Base-by-base conservation (phyloP, 257 asterid genomes). In the Buddleja alternifolia region DNA sequence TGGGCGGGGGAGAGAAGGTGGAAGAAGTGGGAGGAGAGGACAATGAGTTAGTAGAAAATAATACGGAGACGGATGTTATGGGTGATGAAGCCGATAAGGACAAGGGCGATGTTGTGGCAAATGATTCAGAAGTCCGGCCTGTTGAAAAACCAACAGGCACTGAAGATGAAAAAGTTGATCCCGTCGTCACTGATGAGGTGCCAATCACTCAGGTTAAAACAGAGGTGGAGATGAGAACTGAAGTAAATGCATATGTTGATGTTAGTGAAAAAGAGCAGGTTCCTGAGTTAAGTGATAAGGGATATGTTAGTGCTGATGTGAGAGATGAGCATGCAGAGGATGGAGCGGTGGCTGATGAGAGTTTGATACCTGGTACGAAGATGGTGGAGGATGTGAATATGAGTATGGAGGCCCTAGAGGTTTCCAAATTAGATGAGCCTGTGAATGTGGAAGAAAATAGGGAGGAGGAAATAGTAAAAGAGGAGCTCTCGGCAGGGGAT, bases 201-300 rank as follows among this genome's bases (percentile, higher is more conserved):
- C 57, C 58, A 2, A 32, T 4, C 8, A 10, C 77, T 11, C 73
- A 67, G 48, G 77, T 24, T 64, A 59, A 76, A 60, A 44, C 34
- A 15, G 75, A 72, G 34, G 65, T 10, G 54, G 79, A 60, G 75
- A 64, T 45, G 29, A 74, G 16, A 24, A 47, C 45, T 24, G 78
- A 62, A 60, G 71, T 66, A 16, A 73, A 58, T 25, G 68, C 67
- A 10, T 39, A 3, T 59, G 62, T 29, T n/a, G 40, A 74, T 64
- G 80, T 7, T 14, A 34, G 67, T 37, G 81, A 75, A 44, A 67
- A 59, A 34, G 81, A 78, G 64, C 75, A 78, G 74, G 69, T 48
- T 58, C 51, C 42, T 20, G 80, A 66, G 15, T 62, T 70, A 24
- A 63, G 60, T 16, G 77, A 11, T 50, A n/a, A 20, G 25, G 68